Base-by-base conservation (phyloP, 1,284 basidiomycete genomes). In the Wolfiporia cocos region DNA sequence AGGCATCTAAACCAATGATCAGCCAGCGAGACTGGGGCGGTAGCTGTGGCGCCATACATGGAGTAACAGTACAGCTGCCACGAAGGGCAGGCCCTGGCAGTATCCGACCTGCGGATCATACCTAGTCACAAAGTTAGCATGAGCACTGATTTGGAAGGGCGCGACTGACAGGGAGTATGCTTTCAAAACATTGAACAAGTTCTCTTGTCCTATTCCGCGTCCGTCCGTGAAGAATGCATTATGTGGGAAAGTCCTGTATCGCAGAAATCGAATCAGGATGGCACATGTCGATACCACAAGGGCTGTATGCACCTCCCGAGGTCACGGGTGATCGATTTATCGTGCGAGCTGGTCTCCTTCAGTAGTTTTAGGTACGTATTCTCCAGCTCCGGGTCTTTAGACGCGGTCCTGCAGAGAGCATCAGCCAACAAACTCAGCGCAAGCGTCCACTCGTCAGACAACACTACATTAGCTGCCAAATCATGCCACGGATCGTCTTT, bases 91-190 rank as follows among this genome's bases (percentile, higher is more conserved):
- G 1, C 95, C 95, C 67, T 99, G 95, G 51, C 94, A 98, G 58
- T 99, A 99, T 2, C 95, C 95, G 14, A 97, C 94, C 63, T 93
- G 86, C 14, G 86, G 77, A 63, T 99, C 95, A 64, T 94, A 93
- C 50, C 86, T 91, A 55, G n/a, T 29, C 40, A 41, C 39, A 29
- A 7, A 42, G 44, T 56, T 34, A 58, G 47, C 23, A 42, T 20
- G 22, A 41, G 22, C 24, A 40, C 40, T 3, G 6, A n/a, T 43
- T 41, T 42, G 33, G 34, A 32, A 38, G 15, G 51, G 30, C 4
- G 56, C 2, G 3, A 54, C 76, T 57, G 64, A 87, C 76, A 99
- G 59, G 22, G 93, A 96, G 62, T 98, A 99, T 6, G 95, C 96
- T 64, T 98, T 98, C 32, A 97, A 75, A 36, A 99, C 94, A 61